Percentiles rank a stretch among this genome's conserved stretches.
Conservation (phyloP, 2,329 filamentous ascomycete species). For the Aspergillus tanneri region DNA sequence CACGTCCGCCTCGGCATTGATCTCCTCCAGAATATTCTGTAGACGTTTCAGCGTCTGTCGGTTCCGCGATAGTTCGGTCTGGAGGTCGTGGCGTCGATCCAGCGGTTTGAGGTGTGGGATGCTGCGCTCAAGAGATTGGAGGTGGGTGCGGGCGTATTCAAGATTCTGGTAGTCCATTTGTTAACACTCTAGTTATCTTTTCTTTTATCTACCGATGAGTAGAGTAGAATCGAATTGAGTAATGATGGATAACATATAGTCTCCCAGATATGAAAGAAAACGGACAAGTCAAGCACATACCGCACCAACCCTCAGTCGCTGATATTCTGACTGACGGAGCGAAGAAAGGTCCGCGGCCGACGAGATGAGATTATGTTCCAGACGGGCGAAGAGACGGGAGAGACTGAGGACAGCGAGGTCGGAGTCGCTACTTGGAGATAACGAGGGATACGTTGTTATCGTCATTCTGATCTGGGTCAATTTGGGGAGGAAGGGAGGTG, state of each 20-base stretch:
- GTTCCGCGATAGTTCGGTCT: slow-evolving; percentile 42
- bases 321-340: slow-evolving; percentile 41
- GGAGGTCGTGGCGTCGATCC: slow-evolving; percentile 39
- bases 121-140: slow-evolving; percentile 42
- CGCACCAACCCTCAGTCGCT: slow-evolving; percentile 43
- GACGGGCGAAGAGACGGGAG: slow-evolving; percentile 43
- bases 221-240: too few species aligned
- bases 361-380: slow-evolving; percentile 46
- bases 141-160: slow-evolving; percentile 45
- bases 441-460: slow-evolving; percentile 18
- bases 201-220: too few species aligned
- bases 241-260: too few species aligned
- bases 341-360: slow-evolving; percentile 37
- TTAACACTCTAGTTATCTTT: too few species aligned
- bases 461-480: slow-evolving; percentile 15
- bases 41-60: slow-evolving; percentile 36
- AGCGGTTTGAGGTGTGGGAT: slow-evolving; percentile 42
- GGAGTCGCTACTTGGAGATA: slow-evolving; percentile 18
- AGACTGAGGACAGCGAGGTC: slow-evolving; percentile 41
- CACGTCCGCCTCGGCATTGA: slow-evolving; percentile 27
- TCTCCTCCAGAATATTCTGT: slow-evolving; percentile 34
- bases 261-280: neutral
- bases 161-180: slow-evolving; percentile 37
- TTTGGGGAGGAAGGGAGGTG: neutral
- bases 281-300: slow-evolving; percentile 27